A percentile compares a stretch with the other conserved stretches of the same genome.
These are phyloP conservation scores for Populus hybrid DNA, from an alignment of 441 rosid genomes.

Conservation along the genomic window DNA sequence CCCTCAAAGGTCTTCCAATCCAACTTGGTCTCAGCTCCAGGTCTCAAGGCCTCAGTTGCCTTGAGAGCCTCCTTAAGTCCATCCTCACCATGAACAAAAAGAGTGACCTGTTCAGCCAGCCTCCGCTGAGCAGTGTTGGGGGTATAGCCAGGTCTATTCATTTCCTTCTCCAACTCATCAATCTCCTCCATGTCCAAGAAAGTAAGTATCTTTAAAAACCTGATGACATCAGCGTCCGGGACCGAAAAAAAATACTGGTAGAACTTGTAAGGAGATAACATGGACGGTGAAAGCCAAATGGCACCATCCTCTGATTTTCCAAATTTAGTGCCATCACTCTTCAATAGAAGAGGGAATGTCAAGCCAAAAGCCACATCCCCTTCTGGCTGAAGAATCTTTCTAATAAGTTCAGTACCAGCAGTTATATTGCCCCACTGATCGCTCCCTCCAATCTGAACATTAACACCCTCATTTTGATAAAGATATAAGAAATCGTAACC, in stretches of 20 bases:
- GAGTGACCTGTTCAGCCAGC: slow-evolving; percentile 94
- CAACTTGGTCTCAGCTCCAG: slow-evolving; percentile 86
- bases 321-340: slow-evolving; percentile 87
- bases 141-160: slow-evolving; percentile 65
- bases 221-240: slow-evolving; percentile 73
- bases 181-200: slow-evolving; percentile 72
- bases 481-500: slow-evolving; percentile 77
- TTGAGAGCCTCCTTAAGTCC: slow-evolving; percentile 82
- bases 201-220: slow-evolving; percentile 73
- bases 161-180: slow-evolving; percentile 54
- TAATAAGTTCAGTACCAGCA: slow-evolving; percentile 85
- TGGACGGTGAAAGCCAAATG: slow-evolving; percentile 74
- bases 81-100: slow-evolving; percentile 89
- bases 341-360: slow-evolving; percentile 85
- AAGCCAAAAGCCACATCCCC: slow-evolving; percentile 64
- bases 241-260: slow-evolving; percentile 94
- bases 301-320: slow-evolving; percentile 99
- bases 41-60: slow-evolving; percentile 89
- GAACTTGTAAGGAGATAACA: slow-evolving; percentile 85
- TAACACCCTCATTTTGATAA: slow-evolving; percentile 67
- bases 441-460: slow-evolving; percentile 96
- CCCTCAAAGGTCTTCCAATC: slow-evolving; percentile 88
- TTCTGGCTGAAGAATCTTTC: slow-evolving; percentile 69
- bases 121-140: slow-evolving; percentile 71
- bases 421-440: slow-evolving; percentile 98